Percentiles rank a stretch among this genome's conserved stretches.
phyloP scores from a whole-genome alignment of 1,284 basidiomycete species.

The Microbotryum lychnidis-dioicae region DNA sequence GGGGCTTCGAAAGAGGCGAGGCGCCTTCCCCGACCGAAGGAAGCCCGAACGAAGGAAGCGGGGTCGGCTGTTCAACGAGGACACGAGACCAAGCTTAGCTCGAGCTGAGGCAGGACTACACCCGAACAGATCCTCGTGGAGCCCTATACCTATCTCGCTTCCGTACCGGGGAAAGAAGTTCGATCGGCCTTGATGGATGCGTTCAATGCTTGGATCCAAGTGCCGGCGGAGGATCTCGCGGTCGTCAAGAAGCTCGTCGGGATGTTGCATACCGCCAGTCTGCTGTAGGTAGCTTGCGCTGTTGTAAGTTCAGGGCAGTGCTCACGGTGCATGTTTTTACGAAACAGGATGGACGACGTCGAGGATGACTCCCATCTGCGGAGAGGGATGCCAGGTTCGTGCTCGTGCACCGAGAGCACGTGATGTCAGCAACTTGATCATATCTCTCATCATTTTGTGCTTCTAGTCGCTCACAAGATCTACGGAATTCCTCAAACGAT shows the following conservation, averaged over 20 bases:
- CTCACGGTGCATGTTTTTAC: neutral
- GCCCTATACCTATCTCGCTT: conserved; percentile 77
- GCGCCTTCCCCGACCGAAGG: neutral
- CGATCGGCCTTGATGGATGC: conserved; percentile 81
- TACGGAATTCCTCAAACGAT: conserved; percentile 95
- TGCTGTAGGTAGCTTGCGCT: conserved; percentile 58
- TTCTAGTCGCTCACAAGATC: conserved; percentile 77
- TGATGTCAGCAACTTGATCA: neutral
- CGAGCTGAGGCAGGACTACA: neutral
- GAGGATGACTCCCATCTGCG: conserved; percentile 90
- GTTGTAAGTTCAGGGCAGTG: neutral
- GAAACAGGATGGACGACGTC: conserved; percentile 81
- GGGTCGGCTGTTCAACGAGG: neutral
- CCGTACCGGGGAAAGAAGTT: conserved; percentile 88
- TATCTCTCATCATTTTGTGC: neutral
- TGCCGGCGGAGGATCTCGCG: conserved; percentile 61
- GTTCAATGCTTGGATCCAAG: conserved; percentile 87
- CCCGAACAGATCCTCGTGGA: conserved; percentile 45
- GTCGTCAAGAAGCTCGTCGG: conserved; percentile 73
- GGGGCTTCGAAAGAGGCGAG: neutral
- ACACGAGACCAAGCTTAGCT: neutral
- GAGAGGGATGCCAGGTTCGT: conserved; percentile 66
- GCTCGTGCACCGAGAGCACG: neutral
- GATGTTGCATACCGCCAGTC: conserved; percentile 89
- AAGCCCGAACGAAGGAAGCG: neutral